A percentile compares a stretch with the other conserved stretches of the same genome.
phyloP scores from a whole-genome alignment of 2,329 filamentous ascomycete genomes.

The Pseudocercospora pini-densiflorae region DNA sequence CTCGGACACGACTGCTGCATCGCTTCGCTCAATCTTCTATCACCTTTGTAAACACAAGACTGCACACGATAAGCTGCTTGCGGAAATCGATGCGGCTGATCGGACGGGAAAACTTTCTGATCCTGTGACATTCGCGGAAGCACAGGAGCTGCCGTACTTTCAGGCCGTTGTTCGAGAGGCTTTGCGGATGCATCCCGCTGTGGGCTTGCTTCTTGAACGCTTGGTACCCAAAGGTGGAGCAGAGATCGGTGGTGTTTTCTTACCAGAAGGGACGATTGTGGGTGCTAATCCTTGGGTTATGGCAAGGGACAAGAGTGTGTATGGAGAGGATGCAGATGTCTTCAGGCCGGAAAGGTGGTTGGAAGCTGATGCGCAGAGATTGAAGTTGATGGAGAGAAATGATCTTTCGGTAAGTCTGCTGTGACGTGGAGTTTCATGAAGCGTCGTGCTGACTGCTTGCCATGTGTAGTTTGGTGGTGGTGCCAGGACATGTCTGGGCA shows the following conservation, averaged over 20 bases:
- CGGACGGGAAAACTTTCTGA: slow-evolving; percentile 35
- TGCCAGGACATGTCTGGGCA: slow-evolving; percentile 22
- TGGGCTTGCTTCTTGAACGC: slow-evolving; percentile 47
- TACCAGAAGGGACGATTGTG: slow-evolving; percentile 39
- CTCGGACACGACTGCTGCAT: slow-evolving; percentile 40
- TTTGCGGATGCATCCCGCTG: slow-evolving; percentile 50
- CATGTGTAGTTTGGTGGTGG: slow-evolving; percentile 27
- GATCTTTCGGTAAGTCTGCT: slow-evolving; percentile 29
- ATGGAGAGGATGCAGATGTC: slow-evolving; percentile 37
- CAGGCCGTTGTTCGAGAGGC: slow-evolving; percentile 52
- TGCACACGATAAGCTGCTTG: slow-evolving; percentile 37
- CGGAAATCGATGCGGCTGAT: slow-evolving; percentile 41
- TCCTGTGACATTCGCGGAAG: slow-evolving; percentile 38
- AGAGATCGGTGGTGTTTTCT: slow-evolving; percentile 40
- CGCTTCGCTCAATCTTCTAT: slow-evolving; percentile 42
- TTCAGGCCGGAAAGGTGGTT: slow-evolving; percentile 45
- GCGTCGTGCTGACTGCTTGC: background rate
- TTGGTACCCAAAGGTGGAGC: slow-evolving; percentile 45
- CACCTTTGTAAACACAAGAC: slow-evolving; percentile 42
- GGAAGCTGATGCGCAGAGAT: slow-evolving; percentile 47
- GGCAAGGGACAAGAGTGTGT: slow-evolving; percentile 37
- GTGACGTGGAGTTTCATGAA: background rate
- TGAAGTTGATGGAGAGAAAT: slow-evolving; percentile 46
- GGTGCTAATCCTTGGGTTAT: slow-evolving; percentile 43
- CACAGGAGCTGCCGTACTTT: slow-evolving; percentile 46